Conservation (phyloP, 176 grass and related monocot species). For the Oryza brachyantha region DNA sequence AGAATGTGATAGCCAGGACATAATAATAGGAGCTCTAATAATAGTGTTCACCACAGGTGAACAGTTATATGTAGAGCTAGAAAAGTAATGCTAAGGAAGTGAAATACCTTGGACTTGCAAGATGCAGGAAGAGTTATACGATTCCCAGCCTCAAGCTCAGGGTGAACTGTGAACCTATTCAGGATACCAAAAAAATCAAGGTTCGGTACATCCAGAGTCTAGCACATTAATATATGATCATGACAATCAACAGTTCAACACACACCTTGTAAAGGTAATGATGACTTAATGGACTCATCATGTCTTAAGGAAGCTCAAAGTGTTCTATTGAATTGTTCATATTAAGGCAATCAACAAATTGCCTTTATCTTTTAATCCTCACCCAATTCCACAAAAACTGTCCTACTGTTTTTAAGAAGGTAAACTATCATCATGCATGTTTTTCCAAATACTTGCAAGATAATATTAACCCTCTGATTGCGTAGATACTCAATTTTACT, state of each 20-base stretch:
- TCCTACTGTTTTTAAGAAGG: not conserved
- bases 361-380: not conserved
- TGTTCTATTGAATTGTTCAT: not conserved
- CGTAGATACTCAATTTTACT: not conserved
- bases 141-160: constrained; percentile 91
- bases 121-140: constrained; percentile 63
- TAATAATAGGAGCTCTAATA: too few relatives aligned
- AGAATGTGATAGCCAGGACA: not conserved
- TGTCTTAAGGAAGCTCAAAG: not conserved
- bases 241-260: constrained; percentile 11
- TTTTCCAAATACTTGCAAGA: not conserved
- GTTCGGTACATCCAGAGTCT: not conserved
- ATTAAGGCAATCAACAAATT: not conserved
- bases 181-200: constrained; percentile 21
- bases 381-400: not conserved
- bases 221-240: not conserved
- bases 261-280: not conserved
- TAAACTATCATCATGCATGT: not conserved
- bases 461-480: not conserved
- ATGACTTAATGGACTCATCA: not conserved
- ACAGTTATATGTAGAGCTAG: constrained; percentile 6
- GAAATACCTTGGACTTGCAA: constrained; percentile 68
- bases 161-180: constrained; percentile 54
- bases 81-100: not conserved
- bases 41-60: constrained; percentile 2